Base-by-base conservation (phyloP, 2,329 filamentous ascomycete genomes). In the Exophiala xenobiotica region DNA sequence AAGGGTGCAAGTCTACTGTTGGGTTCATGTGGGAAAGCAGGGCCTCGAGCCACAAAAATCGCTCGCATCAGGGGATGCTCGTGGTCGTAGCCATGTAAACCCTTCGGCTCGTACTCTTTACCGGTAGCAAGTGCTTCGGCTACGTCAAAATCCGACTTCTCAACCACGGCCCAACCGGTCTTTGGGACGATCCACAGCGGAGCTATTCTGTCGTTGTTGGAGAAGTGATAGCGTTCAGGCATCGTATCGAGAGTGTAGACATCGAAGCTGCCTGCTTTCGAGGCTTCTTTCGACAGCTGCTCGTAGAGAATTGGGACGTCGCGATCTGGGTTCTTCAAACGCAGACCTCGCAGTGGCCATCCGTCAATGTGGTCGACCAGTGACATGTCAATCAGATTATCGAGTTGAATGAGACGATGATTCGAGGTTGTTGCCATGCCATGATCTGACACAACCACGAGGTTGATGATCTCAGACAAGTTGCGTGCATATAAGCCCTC, bases 361-460 rank as follows among this genome's bases (percentile, higher is more conserved):
- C 93, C 93, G 61, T 99, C 93, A 20, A 83, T 86, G 66, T 93
- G 90, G 52, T 87, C 86, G 38, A 97, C 84, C 61, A 90, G 79
- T 42, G 73, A 74, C 4, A 87, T 78, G 66, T 96, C 89, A 40
- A 97, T 77, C 3, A 97, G 72, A 64, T 96, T 90, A 58, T 99
- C 93, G 2, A 97, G 76, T 69, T 97, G 93, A 20, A 97, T 79
- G 39, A 97, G 75, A 8, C 93, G 81, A 14, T 83, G 78, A 0
- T 80, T 82, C 53, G 91, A 88, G 0, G 93, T 97, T 0, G 90
- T 95, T 1, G 93, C 93, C 93, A 99, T 99, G 44, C 93, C 93
- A 67, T 99, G 93, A 67, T 99, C 93, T 0, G 90, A 96, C 2
- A 99, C 92, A n/a, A 99, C 79, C 26, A 99, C 84, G 6, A 99